These are phyloP conservation scores for Aureobasidium musti DNA, from an alignment of 2,329 filamentous ascomycete species.

Conservation along the genomic window DNA sequence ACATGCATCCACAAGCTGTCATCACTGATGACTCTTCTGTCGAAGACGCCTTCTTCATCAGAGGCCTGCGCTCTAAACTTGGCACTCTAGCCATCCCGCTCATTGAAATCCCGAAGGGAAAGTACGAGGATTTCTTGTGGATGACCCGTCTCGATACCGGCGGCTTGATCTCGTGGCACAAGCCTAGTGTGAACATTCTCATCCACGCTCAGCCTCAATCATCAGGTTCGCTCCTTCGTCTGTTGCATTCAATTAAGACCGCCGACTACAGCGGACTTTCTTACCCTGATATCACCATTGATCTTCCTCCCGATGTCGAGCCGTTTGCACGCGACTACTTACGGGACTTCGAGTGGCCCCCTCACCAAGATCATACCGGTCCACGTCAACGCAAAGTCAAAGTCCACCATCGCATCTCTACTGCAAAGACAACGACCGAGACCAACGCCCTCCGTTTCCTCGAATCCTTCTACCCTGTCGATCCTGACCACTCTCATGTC, in stretches of 20 bases:
- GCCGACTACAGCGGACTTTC: conserved; percentile 74
- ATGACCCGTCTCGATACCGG: conserved; percentile 73
- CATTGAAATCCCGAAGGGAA: conserved; percentile 70
- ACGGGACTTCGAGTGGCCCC: conserved; percentile 68
- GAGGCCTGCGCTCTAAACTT: conserved; percentile 60
- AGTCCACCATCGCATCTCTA: conserved; percentile 71
- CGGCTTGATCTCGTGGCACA: conserved; percentile 75
- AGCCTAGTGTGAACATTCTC: conserved; percentile 75
- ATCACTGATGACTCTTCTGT: conserved; percentile 67
- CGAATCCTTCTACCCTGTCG: conserved; percentile 82
- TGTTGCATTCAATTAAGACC: conserved; percentile 72
- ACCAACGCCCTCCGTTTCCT: conserved; percentile 74
- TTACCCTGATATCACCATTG: conserved; percentile 76
- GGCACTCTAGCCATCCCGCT: conserved; percentile 59
- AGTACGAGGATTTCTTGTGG: conserved; percentile 69
- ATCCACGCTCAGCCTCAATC: conserved; percentile 72
- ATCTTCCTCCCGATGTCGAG: conserved; percentile 74
- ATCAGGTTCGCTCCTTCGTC: conserved; percentile 71
- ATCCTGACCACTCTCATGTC: conserved; percentile 67
- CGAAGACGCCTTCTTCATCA: conserved; percentile 70
- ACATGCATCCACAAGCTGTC: conserved; percentile 74
- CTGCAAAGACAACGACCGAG: conserved; percentile 61
- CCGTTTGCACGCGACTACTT: conserved; percentile 64
- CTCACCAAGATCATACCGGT: conserved; percentile 52
- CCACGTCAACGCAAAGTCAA: conserved; percentile 55